Base-by-base conservation (phyloP, 1,139 yeast genomes). In the Kurtzmaniella quercitrusa region DNA sequence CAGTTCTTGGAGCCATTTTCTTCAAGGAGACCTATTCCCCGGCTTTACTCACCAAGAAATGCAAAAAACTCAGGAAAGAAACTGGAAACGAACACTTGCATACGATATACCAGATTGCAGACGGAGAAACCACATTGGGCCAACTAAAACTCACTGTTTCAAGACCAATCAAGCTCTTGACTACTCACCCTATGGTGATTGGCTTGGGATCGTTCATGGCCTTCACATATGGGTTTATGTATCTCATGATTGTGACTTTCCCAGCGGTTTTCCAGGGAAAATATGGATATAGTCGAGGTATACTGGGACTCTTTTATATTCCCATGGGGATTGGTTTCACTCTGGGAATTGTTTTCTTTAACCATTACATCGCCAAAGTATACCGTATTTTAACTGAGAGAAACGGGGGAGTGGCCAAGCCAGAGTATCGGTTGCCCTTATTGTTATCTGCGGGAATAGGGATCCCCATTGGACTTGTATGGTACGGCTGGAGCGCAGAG, bases 401-500 rank as follows among this genome's bases (percentile, higher is more conserved):
- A 36, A 70, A 72, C 46, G 57, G 60, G 9, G 75, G 73, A 1
- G 63, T 62, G 2, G 53, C 68, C 12, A 70, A 70, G 49, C 77
- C 77, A 1, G 77, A 72, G 49, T 72, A 54, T 48, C 58, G 75
- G 44, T 56, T 72, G 38, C 77, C 77, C 3, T 69, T 74, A 48
- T 56, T 72, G 27, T 59, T 70, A 44, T 59, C 62, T 4, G 65
- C 75, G 1, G 45, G 63, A 8, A 54, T 67, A 36, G 48, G 54
- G 18, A 64, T 71, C 37, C 75, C 77, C 2, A 52, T 69, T 12
- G 76, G 76, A 2, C 60, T 71, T 43, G 51, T 72, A 17, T 70
- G 75, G 75, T 72, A 68, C 49, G 77, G 77, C 14, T 72, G 77
- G 76, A 66, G 73, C 21, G 75, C 72, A 2, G 58, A 70, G 51